Conservation (phyloP, 305 asterid species). For the Solanum hybrid region DNA sequence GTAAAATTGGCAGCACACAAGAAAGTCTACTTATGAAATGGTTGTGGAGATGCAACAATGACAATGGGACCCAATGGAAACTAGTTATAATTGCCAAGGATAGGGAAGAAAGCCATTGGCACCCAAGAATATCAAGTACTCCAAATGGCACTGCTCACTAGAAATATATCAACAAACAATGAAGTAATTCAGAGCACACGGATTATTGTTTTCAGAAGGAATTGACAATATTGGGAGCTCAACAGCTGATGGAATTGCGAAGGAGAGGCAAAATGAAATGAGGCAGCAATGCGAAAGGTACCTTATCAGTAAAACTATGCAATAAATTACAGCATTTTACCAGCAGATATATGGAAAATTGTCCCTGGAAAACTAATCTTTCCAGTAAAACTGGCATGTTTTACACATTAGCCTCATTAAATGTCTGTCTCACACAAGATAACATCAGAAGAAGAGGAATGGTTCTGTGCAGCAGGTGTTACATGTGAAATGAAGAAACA, state of each 20-base stretch:
- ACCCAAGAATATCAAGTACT: not conserved
- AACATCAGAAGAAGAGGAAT: not conserved
- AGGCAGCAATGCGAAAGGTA: not conserved
- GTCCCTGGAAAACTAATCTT: not conserved
- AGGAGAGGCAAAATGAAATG: not conserved
- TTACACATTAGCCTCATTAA: not conserved
- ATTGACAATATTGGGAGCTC: not conserved
- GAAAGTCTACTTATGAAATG: not conserved
- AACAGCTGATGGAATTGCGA: not conserved
- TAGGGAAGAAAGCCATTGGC: not conserved
- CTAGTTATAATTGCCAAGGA: not conserved
- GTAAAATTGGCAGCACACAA: not conserved
- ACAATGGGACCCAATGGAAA: not conserved
- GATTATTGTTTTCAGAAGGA: not conserved
- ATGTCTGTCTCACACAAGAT: not conserved
- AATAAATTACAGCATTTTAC: not conserved
- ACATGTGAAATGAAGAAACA: not conserved
- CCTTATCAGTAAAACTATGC: not conserved
- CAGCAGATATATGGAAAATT: not conserved
- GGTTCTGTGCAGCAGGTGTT: not conserved
- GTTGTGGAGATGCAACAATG: not conserved
- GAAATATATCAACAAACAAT: not conserved
- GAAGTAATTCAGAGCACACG: not conserved
- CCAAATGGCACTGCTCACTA: not conserved
- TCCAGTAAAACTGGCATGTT: not conserved